Percentiles rank a stretch among this genome's conserved stretches.
Evolutionary conservation across 2,329 filamentous ascomycete genomes (phyloP).

Genomic region (Penicillium polonicum): DNA sequence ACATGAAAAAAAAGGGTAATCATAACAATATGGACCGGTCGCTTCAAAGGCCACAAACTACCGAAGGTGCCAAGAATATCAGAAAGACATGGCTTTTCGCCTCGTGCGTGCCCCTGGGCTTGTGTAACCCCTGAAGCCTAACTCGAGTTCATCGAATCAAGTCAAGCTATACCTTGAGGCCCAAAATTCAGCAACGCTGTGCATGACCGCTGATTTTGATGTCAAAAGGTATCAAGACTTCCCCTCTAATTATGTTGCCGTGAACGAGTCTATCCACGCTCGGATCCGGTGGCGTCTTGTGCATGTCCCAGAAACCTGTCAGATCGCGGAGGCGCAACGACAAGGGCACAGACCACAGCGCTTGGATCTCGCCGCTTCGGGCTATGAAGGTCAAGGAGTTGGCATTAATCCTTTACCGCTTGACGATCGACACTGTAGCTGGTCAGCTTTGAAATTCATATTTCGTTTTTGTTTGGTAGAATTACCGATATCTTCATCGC

Average conservation of each 20-base stretch:
- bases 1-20: constrained; percentile 16
- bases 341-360: constrained; percentile 22
- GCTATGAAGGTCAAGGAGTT: constrained; percentile 26
- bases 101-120: constrained; percentile 9
- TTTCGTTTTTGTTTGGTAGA: constrained; percentile 19
- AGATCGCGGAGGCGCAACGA: constrained; percentile 17
- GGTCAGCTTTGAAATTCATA: constrained; percentile 26
- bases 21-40: constrained; percentile 28
- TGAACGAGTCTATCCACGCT: constrained; percentile 22
- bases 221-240: constrained; percentile 8
- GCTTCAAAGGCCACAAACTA: constrained; percentile 14
- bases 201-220: background rate
- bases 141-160: constrained; percentile 19
- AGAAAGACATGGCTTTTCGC: constrained; percentile 6
- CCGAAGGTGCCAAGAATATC: constrained; percentile 11
- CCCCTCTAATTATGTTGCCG: constrained; percentile 17
- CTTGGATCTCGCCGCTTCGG: constrained; percentile 27
- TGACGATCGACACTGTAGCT: constrained; percentile 63
- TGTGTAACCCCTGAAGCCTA: constrained; percentile 10
- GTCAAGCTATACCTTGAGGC: constrained; percentile 3
- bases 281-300: constrained; percentile 27
- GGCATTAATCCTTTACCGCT: constrained; percentile 54
- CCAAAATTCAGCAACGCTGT: constrained; percentile 14
- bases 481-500: constrained; percentile 95
- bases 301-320: constrained; percentile 31